Conservation (phyloP, 1,284 basidiomycete species). For the Malassezia caprae region DNA sequence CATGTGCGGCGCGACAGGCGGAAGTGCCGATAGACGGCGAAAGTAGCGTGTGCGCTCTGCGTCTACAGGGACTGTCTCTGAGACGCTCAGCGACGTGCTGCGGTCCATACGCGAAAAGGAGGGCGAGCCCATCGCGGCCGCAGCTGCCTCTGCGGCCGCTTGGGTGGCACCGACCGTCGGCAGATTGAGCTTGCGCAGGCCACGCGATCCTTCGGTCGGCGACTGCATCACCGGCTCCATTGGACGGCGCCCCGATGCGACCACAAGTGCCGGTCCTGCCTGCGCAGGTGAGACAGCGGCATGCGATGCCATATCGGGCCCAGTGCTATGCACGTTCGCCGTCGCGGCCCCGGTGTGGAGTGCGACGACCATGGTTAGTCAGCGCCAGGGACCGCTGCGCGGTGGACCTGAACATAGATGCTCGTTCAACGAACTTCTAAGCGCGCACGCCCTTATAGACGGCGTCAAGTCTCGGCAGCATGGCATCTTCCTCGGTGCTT, state of each 20-base stretch:
- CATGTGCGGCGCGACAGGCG: conserved; percentile 56
- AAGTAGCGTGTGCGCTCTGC: conserved; percentile 77
- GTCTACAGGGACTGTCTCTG: conserved; percentile 55
- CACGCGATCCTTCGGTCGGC: not conserved
- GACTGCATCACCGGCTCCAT: not conserved
- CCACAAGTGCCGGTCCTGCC: not conserved
- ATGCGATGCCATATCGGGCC: not conserved
- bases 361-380: not conserved
- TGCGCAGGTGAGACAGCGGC: not conserved
- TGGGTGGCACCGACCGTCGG: conserved; percentile 33
- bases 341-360: too few relatives aligned
- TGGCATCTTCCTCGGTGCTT: not conserved
- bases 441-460: not conserved
- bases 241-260: not conserved
- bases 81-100: not conserved
- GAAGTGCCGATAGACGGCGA: conserved; percentile 66
- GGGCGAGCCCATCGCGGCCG: conserved; percentile 14
- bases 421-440: conserved; percentile 8
- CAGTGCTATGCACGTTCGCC: not conserved
- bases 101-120: not conserved
- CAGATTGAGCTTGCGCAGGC: conserved; percentile 34
- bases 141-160: conserved; percentile 34
- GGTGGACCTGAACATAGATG: conserved; percentile 1
- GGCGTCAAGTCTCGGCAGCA: not conserved
- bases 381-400: conserved; percentile 4